Conservation (phyloP, 495 filamentous ascomycete species). For the Podospora pseudopauciseta region DNA sequence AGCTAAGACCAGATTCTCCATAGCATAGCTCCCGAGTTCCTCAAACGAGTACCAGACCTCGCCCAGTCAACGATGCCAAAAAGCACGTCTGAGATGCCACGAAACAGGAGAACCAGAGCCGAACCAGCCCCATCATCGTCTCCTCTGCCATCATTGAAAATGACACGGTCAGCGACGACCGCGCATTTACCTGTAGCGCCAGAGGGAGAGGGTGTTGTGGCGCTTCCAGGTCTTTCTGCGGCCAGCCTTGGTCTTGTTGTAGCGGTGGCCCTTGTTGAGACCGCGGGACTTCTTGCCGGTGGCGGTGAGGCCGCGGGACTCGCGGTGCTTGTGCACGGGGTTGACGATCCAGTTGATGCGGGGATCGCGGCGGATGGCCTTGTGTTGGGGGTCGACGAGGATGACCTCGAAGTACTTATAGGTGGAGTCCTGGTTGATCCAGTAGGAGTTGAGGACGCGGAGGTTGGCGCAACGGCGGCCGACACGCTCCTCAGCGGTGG, state of each 20-base stretch:
- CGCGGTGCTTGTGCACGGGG: conserved; percentile 99
- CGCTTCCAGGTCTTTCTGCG: conserved; percentile 99
- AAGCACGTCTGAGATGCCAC: conserved; percentile 19
- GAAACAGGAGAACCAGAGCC: conserved; percentile 28
- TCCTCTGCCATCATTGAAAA: conserved; percentile 1
- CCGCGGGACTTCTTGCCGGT: conserved; percentile 99
- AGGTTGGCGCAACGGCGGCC: conserved; percentile 97
- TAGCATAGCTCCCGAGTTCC: conserved; percentile 18
- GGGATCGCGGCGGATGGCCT: conserved; percentile 97
- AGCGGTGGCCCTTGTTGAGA: conserved; percentile 96
- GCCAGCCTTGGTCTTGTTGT: conserved; percentile 94
- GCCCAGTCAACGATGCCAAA: conserved; percentile 16
- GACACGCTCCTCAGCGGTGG: conserved; percentile 99
- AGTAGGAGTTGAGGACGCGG: conserved; percentile 99
- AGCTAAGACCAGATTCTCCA: conserved; percentile 18
- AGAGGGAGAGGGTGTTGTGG: conserved; percentile 95
- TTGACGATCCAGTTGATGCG: conserved; percentile 99
- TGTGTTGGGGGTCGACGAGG: conserved; percentile 99
- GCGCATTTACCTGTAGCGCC: conserved; percentile 66
- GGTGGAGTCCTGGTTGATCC: conserved; percentile 99
- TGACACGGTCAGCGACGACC: conserved; percentile 13
- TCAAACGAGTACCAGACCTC: conserved; percentile 11
- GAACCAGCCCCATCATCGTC: conserved; percentile 17
- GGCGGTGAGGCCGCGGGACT: conserved; percentile 90
- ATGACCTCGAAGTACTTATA: conserved; percentile 99